Base-by-base conservation (phyloP, 2,329 filamentous ascomycete genomes). In the Tothia fuscella region DNA sequence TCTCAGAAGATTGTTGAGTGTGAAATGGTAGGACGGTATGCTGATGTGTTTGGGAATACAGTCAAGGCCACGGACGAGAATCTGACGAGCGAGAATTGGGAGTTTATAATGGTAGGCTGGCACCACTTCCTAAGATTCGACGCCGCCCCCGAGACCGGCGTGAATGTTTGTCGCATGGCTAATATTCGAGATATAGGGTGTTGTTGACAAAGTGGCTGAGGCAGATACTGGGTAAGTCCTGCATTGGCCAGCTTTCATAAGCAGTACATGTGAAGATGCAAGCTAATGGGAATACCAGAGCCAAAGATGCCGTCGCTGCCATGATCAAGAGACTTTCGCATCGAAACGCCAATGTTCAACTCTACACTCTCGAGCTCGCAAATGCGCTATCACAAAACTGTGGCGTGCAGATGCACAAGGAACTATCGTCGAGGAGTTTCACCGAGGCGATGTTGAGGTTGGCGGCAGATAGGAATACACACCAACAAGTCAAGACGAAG, bases 61-160 rank as follows among this genome's bases (percentile, higher is more conserved):
- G 79, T 76, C 56, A 82, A 82, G 65, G 88, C 91, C 57, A 98
- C 91, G 43, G 91, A 98, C 64, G 91, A 98, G 72, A 98, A 95
- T 64, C 75, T 96, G 53, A 96, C 88, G 76, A 93, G 65, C 46
- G 71, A 74, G 63, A 82, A 82, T 59, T 83, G 79, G 79, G 79
- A 82, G 58, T 79, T 70, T 50, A 80, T 80, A 51, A 65, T 80
- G 53, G 71, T 74, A 66, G 48, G 64, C 45, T 24, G 10, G n/a
- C n/a, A n/a, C n/a, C n/a, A n/a, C 14, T 20, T 6, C 17, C 37
- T n/a, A n/a, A n/a, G n/a, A n/a, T n/a, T n/a, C n/a, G n/a, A n/a
- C n/a, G n/a, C n/a, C n/a, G n/a, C 26, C 10, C 25, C 13, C 28
- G 26, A 16, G 38, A 16, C 16, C 7, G 16, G 26, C 16, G 9